These are phyloP conservation scores for Claviceps humidiphila DNA, from an alignment of 2,329 filamentous ascomycete species.

Conservation along the genomic window DNA sequence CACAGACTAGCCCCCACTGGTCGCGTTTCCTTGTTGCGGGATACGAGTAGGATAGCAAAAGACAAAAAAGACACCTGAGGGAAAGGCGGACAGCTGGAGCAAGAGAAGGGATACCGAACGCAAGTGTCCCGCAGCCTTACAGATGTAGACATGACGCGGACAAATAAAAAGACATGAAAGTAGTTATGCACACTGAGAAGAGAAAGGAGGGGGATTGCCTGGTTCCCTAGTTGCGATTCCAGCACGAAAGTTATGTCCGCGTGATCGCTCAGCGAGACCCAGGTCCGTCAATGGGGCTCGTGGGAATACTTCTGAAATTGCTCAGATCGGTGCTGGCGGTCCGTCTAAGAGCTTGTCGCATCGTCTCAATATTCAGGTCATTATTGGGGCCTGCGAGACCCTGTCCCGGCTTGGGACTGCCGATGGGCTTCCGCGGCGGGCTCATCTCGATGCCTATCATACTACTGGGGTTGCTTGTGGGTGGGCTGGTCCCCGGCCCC, in stretches of 20 bases:
- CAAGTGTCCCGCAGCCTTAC: background rate
- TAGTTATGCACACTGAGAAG: background rate
- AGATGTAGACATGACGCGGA: background rate
- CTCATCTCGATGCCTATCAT: conserved; percentile 63
- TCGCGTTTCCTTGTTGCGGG: background rate
- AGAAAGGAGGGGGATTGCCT: background rate
- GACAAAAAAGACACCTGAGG: conserved; percentile 1
- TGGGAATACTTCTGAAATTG: conserved; percentile 39
- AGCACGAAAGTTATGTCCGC: background rate
- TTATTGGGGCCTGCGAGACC: conserved; percentile 32
- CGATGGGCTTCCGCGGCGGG: conserved; percentile 44
- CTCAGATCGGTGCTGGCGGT: conserved; percentile 73
- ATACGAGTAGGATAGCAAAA: background rate
- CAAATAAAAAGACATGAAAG: background rate
- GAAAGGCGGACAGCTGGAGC: background rate
- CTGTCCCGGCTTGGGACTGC: conserved; percentile 47
- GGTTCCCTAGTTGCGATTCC: background rate
- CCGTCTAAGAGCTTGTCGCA: conserved; percentile 76
- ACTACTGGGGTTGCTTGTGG: conserved; percentile 62
- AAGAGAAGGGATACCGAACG: background rate
- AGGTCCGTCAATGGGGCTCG: conserved; percentile 39
- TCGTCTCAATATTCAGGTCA: conserved; percentile 83
- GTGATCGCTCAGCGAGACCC: conserved; percentile 14
- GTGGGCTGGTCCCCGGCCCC: conserved; percentile 54
- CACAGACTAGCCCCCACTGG: background rate